Evolutionary conservation across 106 monocot genomes (phyloP), one percentile per base, ranked within the genome.

Genomic region (Agapanthus africanus): DNA sequence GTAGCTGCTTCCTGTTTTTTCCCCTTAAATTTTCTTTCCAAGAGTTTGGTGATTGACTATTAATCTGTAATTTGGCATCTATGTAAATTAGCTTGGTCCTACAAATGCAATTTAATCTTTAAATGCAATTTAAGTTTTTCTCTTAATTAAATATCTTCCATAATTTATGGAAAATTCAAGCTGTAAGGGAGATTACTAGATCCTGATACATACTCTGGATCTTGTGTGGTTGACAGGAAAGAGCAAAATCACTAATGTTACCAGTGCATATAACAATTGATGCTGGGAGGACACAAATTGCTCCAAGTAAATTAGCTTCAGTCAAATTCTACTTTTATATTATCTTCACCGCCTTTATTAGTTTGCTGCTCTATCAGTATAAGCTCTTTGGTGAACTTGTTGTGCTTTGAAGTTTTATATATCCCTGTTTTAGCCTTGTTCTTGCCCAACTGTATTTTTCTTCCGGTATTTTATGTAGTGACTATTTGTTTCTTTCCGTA

Each of bases 271-370:
- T 93, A 72, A 90, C 91, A 13, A 80, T 99, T 71, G 99, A 99
- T 90, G 99, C 93, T 33, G 99, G 99, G 38, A 84, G 93, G 66
- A 99, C 99, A 42, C 99, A 99, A 65, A 99, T 93, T 85, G 99
- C 99, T 64, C 99, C 93, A 56, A 99, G 95, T 97, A 63, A 86
- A 85, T 82, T n/a, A 70, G 27, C 21, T 60, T 2, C 23, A 64
- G 19, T 37, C 64, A 11, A 37, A 23, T 34, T 64, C 38, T 23
- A 13, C 39, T 0, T 64, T 15, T 39, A 39, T 38, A 64, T 39
- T 38, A 39, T 39, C 23, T 0, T 15, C 28, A 31, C 13, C 30
- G 44, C 7, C 28, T 18, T 59, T 40, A 11, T 56, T 70, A 26
- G 6, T 32, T 49, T 38, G 56, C 6, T 32, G 21, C 2, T 26